A percentile compares a stretch with the other conserved stretches of the same genome.
Conservation (phyloP, 257 asterid genomes). For the Scutellaria minor region DNA sequence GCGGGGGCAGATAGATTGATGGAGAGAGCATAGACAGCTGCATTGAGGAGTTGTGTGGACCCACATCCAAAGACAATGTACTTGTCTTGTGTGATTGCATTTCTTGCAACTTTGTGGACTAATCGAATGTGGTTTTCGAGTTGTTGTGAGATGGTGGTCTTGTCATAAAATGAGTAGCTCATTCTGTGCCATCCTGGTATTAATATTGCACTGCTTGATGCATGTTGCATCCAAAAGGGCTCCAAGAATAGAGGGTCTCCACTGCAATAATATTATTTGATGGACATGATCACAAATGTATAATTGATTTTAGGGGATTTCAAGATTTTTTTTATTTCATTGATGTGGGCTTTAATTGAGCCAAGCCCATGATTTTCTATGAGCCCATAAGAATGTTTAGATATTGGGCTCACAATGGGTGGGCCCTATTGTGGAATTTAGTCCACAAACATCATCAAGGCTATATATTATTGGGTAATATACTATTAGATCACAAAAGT, state of each 20-base stretch:
- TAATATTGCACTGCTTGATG: slow-evolving; percentile 58
- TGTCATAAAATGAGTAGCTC: slow-evolving; percentile 52
- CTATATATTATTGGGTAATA: too few species aligned
- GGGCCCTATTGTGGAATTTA: too few species aligned
- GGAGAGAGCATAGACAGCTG: slow-evolving; percentile 80
- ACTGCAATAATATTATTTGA: slow-evolving; percentile 36
- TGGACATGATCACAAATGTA: neutral
- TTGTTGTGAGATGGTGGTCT: slow-evolving; percentile 40
- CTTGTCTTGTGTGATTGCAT: slow-evolving; percentile 59
- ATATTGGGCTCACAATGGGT: too few species aligned
- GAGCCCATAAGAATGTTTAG: too few species aligned
- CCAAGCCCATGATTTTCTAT: too few species aligned
- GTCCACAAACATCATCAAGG: too few species aligned
- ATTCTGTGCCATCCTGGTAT: slow-evolving; percentile 85
- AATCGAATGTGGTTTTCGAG: slow-evolving; percentile 50
- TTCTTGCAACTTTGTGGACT: slow-evolving; percentile 51
- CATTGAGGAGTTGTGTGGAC: slow-evolving; percentile 68
- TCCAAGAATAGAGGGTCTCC: slow-evolving; percentile 63
- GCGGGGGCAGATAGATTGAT: slow-evolving; percentile 55
- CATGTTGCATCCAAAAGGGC: slow-evolving; percentile 57
- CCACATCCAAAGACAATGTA: slow-evolving; percentile 68
- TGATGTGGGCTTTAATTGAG: too few species aligned
- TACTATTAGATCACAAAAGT: too few species aligned
- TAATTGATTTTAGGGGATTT: neutral
- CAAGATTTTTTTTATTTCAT: too few species aligned